Evolutionary conservation across 768 basidiomycete genomes (phyloP).

Genomic region (Lactarius sp.): DNA sequence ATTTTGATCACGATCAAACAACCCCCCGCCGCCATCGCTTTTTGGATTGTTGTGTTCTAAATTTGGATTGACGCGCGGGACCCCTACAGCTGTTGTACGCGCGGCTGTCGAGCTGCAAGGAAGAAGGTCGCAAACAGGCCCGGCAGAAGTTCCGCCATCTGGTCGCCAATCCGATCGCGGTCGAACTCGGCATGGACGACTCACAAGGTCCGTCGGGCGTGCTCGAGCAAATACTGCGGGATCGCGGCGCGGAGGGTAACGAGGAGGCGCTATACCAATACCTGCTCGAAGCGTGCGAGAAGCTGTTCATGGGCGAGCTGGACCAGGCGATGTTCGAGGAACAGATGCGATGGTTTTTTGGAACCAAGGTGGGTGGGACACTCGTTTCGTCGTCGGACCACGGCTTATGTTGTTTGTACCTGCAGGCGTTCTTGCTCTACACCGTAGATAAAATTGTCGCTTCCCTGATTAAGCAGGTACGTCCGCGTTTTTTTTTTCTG

Average conservation of each 20-base stretch:
- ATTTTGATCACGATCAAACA: too few relatives aligned
- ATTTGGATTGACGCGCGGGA: background rate
- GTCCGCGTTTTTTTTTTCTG: slow-evolving; percentile 18
- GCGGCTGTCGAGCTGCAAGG: slow-evolving; percentile 81
- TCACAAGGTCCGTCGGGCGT: slow-evolving; percentile 67
- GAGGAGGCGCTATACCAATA: slow-evolving; percentile 81
- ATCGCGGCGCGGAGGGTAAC: slow-evolving; percentile 40
- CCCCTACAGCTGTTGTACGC: slow-evolving; percentile 81
- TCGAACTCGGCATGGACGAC: slow-evolving; percentile 82
- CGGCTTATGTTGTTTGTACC: slow-evolving; percentile 30
- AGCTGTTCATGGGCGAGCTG: slow-evolving; percentile 88
- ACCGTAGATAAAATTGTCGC: slow-evolving; percentile 91
- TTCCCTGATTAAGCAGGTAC: slow-evolving; percentile 87
- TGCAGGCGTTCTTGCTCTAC: slow-evolving; percentile 84
- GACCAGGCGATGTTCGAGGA: slow-evolving; percentile 94
- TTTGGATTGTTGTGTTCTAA: background rate
- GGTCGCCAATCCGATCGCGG: slow-evolving; percentile 74
- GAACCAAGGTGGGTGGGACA: slow-evolving; percentile 57
- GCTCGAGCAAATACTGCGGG: slow-evolving; percentile 60
- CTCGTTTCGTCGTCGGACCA: background rate
- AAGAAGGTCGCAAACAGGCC: slow-evolving; percentile 67
- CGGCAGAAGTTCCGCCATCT: slow-evolving; percentile 59
- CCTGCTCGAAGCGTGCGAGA: slow-evolving; percentile 85
- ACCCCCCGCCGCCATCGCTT: too few relatives aligned
- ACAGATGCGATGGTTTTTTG: slow-evolving; percentile 92